Conservation (phyloP, 2,329 filamentous ascomycete species). For the Diaporthe citriasiana region DNA sequence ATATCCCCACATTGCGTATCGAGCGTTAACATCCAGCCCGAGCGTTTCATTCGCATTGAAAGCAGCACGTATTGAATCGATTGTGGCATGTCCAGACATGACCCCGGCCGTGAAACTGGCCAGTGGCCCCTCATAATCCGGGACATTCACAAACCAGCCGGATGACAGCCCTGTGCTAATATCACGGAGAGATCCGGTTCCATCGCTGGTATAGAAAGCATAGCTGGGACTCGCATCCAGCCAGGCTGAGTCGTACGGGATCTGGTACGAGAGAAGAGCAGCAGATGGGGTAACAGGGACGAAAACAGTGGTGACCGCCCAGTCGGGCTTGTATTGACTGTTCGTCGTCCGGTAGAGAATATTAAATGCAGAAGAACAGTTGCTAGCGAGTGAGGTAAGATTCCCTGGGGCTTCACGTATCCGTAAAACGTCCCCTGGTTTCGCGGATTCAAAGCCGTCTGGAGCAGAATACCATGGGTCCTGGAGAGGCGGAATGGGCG, state of each 20-base stretch:
- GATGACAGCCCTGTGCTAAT: conserved; percentile 52
- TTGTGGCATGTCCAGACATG: conserved; percentile 58
- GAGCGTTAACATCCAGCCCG: conserved; percentile 48
- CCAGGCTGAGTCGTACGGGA: conserved; percentile 56
- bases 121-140: conserved; percentile 61
- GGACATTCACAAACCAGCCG: conserved; percentile 60
- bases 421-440: conserved; percentile 50
- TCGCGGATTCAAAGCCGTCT: conserved; percentile 46
- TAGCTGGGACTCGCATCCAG: conserved; percentile 57
- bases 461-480: conserved; percentile 54
- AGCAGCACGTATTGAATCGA: conserved; percentile 62
- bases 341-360: conserved; percentile 57
- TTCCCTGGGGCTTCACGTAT: conserved; percentile 50
- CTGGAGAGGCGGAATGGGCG: conserved; percentile 47
- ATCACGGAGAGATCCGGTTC: conserved; percentile 45
- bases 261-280: conserved; percentile 58
- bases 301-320: conserved; percentile 57
- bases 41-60: conserved; percentile 46
- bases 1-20: conserved; percentile 65
- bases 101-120: conserved; percentile 60
- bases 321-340: conserved; percentile 51
- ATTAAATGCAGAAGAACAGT: conserved; percentile 50
- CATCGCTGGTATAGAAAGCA: conserved; percentile 47
- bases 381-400: conserved; percentile 43
- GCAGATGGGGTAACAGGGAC: conserved; percentile 47